These are phyloP conservation scores for Terfezia boudieri DNA, from an alignment of 495 filamentous ascomycete species.

Conservation along the genomic window DNA sequence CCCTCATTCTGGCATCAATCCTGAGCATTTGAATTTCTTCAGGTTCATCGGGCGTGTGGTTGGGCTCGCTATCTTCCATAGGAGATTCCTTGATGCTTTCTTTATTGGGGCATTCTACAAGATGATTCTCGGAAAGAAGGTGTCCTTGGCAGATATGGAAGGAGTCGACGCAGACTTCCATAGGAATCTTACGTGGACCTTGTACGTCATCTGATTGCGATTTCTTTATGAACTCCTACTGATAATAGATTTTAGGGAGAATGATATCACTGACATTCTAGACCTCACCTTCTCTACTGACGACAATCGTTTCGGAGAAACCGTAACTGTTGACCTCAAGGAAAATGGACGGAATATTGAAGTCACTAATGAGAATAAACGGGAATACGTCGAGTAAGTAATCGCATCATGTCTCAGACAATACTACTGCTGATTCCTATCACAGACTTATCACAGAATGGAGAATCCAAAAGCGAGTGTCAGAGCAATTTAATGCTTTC, in stretches of 20 bases:
- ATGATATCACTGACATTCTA: slow-evolving; percentile 76
- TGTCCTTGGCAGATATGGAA: slow-evolving; percentile 88
- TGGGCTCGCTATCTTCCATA: slow-evolving; percentile 93
- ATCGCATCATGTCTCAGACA: neutral
- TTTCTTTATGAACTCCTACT: neutral
- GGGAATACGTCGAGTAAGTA: slow-evolving; percentile 73
- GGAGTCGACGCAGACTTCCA: slow-evolving; percentile 97
- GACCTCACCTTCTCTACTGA: slow-evolving; percentile 91
- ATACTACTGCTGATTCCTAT: slow-evolving; percentile 8
- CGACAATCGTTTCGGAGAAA: slow-evolving; percentile 91
- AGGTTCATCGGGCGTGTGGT: slow-evolving; percentile 99
- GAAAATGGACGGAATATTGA: slow-evolving; percentile 74
- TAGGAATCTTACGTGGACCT: slow-evolving; percentile 80
- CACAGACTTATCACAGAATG: slow-evolving; percentile 73
- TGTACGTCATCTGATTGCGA: slow-evolving; percentile 28
- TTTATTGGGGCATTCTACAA: slow-evolving; percentile 99
- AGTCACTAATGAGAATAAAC: slow-evolving; percentile 93
- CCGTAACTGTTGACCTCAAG: slow-evolving; percentile 77
- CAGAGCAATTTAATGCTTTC: slow-evolving; percentile 96
- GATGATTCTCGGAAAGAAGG: slow-evolving; percentile 92
- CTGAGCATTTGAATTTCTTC: slow-evolving; percentile 98
- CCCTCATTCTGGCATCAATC: slow-evolving; percentile 97
- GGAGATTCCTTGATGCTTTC: slow-evolving; percentile 93
- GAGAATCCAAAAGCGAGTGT: slow-evolving; percentile 95
- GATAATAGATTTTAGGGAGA: slow-evolving; percentile 36